A percentile compares a stretch with the other conserved stretches of the same genome.
Conservation (phyloP, 2,329 filamentous ascomycete species). For the Alternaria angustiovoidea region DNA sequence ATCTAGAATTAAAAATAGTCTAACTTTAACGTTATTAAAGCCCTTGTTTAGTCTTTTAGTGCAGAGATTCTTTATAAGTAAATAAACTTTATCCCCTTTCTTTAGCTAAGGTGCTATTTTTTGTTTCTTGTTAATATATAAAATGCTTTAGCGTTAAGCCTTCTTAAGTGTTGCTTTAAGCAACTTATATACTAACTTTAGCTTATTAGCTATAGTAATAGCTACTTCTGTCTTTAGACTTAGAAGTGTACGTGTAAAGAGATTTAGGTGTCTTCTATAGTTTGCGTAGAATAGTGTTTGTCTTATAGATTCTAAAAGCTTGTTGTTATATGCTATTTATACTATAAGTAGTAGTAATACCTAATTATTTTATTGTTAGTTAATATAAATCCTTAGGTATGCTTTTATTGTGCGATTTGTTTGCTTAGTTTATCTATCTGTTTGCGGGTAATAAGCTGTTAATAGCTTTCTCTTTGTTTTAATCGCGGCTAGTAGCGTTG, state of each 20-base stretch:
- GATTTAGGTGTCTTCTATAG: too few relatives aligned
- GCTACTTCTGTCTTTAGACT: background rate
- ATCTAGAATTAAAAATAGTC: too few relatives aligned
- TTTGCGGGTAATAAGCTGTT: constrained; percentile 15
- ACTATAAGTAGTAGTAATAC: too few relatives aligned
- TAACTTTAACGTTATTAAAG: too few relatives aligned
- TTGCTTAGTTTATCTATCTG: background rate
- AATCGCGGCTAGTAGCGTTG: background rate
- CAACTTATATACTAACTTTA: background rate
- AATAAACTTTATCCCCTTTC: background rate
- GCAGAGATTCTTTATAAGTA: background rate
- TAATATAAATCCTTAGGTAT: too few relatives aligned
- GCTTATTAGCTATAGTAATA: background rate
- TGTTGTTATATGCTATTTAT: too few relatives aligned
- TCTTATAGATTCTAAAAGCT: too few relatives aligned
- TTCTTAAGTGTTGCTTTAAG: too few relatives aligned
- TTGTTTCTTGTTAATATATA: background rate
- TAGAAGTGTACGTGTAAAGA: too few relatives aligned
- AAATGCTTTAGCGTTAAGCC: background rate
- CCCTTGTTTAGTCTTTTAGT: too few relatives aligned
- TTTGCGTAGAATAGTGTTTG: too few relatives aligned
- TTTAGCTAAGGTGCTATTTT: background rate
- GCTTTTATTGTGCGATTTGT: fast-evolving
- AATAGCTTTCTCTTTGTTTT: background rate
- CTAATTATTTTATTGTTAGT: too few relatives aligned